Base-by-base conservation (phyloP, 164 flowering plant genomes). In the Sextonia rubra region DNA sequence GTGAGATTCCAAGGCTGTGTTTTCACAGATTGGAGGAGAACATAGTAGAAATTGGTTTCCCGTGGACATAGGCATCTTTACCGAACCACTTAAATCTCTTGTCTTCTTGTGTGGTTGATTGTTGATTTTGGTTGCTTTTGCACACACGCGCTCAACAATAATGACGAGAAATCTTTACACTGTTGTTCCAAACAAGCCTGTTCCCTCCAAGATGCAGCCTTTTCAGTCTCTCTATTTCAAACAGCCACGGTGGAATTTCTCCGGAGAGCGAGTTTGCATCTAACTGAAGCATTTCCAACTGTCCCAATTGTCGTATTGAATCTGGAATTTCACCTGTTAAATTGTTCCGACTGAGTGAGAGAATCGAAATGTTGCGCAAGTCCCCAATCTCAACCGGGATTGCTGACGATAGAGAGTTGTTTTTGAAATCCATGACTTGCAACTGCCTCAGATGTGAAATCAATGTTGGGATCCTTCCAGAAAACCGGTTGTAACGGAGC, bases 241-340 rank as follows among this genome's bases (percentile, higher is more conserved):
- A 76, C 61, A 87, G 61, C 86, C 87, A 83, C 1, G 69, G 6
- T 23, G 89, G 89, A n/a, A 86, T 81, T 60, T 76, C 79, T 12
- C 88, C 87, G 1, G 80, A 48, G 56, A 88, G 83, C 49, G 64
- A 37, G 69, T 85, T 88, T 47, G 69, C 68, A 9, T 81, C 82
- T 47, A 86, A 30, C 17, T 60, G 65, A 64, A 86, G 83, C 56
- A 72, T 73, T 47, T 76, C 73, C 74, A 88, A 64, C 63, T 74
- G 71, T 27, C 56, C 20, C 72, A 84, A 24, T 2, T 79, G 81
- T 44, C 52, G 72, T 24, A 85, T 58, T 1, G 84, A 79, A 27
- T 64, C 24, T 27, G 88, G 87, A 14, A 88, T 77, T 58, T 48
- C 75, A 69, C 91, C 90, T 0, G 74, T 78, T 44, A 85, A 64